A percentile compares a stretch with the other conserved stretches of the same genome.
These are phyloP conservation scores for Tulasnella calospora DNA, from an alignment of 768 basidiomycete species.

Conservation along the genomic window DNA sequence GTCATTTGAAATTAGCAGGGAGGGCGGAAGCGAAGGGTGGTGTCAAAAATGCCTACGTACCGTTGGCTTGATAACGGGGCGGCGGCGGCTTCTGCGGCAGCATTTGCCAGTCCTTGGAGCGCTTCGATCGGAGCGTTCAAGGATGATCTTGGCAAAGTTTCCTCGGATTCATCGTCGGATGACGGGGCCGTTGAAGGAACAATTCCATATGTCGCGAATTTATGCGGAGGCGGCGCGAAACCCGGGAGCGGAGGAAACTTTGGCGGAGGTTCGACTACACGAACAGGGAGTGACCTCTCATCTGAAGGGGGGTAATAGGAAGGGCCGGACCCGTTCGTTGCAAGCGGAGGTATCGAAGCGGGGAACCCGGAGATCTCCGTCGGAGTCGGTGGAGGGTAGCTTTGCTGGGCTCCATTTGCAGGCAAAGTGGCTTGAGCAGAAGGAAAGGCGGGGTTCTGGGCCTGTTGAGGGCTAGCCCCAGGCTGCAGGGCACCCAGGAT, in stretches of 20 bases:
- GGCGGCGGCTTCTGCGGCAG: constrained; percentile 82
- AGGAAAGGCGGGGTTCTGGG: constrained; percentile 33
- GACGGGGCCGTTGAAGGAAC: constrained; percentile 77
- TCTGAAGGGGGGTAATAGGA: constrained; percentile 11
- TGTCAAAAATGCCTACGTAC: not conserved
- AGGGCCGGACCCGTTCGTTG: constrained; percentile 20
- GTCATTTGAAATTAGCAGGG: constrained; percentile 2
- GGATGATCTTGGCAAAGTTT: constrained; percentile 74
- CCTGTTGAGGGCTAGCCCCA: constrained; percentile 28
- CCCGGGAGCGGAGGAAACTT: constrained; percentile 82
- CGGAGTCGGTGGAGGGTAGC: constrained; percentile 12
- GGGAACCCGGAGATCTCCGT: constrained; percentile 23
- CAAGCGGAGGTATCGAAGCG: constrained; percentile 21
- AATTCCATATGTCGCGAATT: constrained; percentile 84
- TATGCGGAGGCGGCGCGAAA: constrained; percentile 65
- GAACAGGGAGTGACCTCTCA: constrained; percentile 19
- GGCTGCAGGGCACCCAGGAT: constrained; percentile 65
- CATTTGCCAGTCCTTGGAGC: constrained; percentile 88
- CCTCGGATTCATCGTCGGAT: constrained; percentile 88
- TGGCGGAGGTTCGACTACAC: not conserved
- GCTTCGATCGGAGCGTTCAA: constrained; percentile 93
- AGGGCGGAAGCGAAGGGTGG: not conserved
- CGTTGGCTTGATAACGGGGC: constrained; percentile 32
- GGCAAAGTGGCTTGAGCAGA: constrained; percentile 23
- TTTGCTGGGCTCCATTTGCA: constrained; percentile 17